Conservation (phyloP, 73 alveolate species). For the Symbiodinium natans region DNA sequence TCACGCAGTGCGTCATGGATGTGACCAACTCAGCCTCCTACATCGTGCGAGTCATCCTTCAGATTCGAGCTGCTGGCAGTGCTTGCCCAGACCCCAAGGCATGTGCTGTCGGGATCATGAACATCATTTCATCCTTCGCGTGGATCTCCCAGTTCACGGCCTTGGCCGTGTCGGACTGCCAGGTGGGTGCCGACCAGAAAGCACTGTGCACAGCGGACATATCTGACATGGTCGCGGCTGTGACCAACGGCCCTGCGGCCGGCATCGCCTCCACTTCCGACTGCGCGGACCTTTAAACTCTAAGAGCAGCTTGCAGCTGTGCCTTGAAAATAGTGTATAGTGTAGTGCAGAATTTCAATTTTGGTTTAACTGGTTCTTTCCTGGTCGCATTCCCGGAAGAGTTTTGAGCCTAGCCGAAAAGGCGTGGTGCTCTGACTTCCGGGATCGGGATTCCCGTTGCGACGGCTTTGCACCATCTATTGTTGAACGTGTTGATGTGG, state of each 20-base stretch:
- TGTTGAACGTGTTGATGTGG: no score
- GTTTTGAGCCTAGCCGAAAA: no score
- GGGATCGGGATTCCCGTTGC: no score
- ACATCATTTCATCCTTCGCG: not conserved
- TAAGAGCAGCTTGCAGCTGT: no score
- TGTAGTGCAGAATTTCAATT: no score
- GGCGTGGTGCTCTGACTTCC: no score
- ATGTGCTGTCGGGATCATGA: not conserved
- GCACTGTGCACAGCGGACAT: not conserved
- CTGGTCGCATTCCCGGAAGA: no score
- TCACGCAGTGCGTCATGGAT: conserved; percentile 61
- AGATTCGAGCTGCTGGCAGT: not conserved
- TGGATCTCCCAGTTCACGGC: conserved; percentile 25
- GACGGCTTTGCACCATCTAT: no score
- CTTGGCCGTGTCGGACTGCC: conserved; percentile 21
- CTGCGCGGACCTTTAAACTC: not conserved
- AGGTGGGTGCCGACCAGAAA: conserved; percentile 20
- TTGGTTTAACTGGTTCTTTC: no score
- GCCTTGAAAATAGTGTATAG: no score
- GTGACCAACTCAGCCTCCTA: conserved; percentile 88
- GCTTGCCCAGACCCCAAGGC: conserved; percentile 13
- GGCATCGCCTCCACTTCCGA: not conserved
- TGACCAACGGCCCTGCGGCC: not conserved
- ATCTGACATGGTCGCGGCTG: not conserved
- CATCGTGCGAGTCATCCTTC: conserved; percentile 30